Evolutionary conservation across 2,329 filamentous ascomycete species (phyloP).

Genomic region (Ophiocordyceps australis): DNA sequence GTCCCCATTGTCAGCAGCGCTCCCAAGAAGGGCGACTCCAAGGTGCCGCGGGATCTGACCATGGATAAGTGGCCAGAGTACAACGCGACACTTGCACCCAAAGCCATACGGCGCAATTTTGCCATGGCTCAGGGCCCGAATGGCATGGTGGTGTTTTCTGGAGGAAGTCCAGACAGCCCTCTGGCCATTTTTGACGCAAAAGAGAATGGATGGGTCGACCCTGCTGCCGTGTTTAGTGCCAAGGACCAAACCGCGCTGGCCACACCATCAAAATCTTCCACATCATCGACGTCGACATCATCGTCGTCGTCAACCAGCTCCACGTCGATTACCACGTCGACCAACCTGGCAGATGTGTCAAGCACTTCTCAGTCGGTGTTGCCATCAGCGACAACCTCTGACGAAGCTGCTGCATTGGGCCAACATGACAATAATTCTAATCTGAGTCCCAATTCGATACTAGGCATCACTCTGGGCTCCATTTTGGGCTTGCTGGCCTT

Average conservation of each 20-base stretch:
- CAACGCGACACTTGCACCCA: slow-evolving; percentile 55
- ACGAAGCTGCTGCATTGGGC: not conserved
- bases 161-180: slow-evolving; percentile 48
- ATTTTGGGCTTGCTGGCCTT: slow-evolving; percentile 56
- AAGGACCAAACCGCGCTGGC: slow-evolving; percentile 21
- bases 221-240: slow-evolving; percentile 40
- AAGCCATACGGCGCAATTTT: slow-evolving; percentile 43
- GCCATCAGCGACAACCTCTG: no score
- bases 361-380: no score
- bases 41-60: slow-evolving; percentile 25
- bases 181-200: slow-evolving; percentile 62
- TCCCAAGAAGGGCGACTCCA: slow-evolving; percentile 8
- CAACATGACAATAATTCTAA: slow-evolving; percentile 10
- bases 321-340: slow-evolving; percentile 6
- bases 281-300: slow-evolving; percentile 9
- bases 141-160: slow-evolving; percentile 60
- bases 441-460: slow-evolving; percentile 35
- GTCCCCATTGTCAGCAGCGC: slow-evolving; percentile 16
- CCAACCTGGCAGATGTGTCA: no score
- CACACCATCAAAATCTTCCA: slow-evolving; percentile 8
- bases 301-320: slow-evolving; percentile 5
- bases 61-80: slow-evolving; percentile 57
- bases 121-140: slow-evolving; percentile 49
- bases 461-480: slow-evolving; percentile 70
- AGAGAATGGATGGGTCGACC: slow-evolving; percentile 63